Evolutionary conservation across 148 eudicot species (phyloP), one percentile per base, ranked within the genome.

Genomic region (Silene latifolia): DNA sequence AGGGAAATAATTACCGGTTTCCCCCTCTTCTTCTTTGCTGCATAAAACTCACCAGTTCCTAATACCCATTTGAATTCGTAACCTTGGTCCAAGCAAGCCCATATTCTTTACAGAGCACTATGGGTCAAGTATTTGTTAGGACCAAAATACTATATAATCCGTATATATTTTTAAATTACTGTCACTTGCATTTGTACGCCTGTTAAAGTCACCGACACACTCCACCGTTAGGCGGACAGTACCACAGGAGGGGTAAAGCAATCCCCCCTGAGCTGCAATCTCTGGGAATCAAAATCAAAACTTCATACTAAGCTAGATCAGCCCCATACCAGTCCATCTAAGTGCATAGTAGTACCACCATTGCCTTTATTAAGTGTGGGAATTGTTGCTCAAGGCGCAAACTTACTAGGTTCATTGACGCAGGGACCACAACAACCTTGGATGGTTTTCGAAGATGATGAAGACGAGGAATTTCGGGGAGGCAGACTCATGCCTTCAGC

Each of bases 391-490:
- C 35, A 18, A 72, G 9, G 9, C 23, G n/a, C 15, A 56, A 9
- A 66, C 77, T 67, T 20, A 47, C 68, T 73, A 24, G 60, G 46
- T 82, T 71, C 29, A 19, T 69, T 63, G 27, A 42, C 54, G 72
- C 78, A 91, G 97, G 97, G 97, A 25, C 90, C 97, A 61, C 75
- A 63, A 57, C 89, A 80, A 76, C 88, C 88, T 12, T 91, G 97
- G 97, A 91, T 89, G 97, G 80, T 78, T 59, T 80, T 78, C 44
- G 88, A 84, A 39, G 91, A 86, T 23, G 84, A 80, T 7, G 86
- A 82, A 56, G 82, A 72, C 4, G 42, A 56, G 44, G 69, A 76
- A 57, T 5, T 54, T 19, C 51, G 63, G 12, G 58, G 56, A 29
- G 74, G 60, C 63, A 9, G 29, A 5, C 47, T 32, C 73, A 59